Evolutionary conservation across 1,139 yeast species (phyloP), one percentile per base, ranked within the genome.

Genomic region (Blastobotrys malaysiensis): DNA sequence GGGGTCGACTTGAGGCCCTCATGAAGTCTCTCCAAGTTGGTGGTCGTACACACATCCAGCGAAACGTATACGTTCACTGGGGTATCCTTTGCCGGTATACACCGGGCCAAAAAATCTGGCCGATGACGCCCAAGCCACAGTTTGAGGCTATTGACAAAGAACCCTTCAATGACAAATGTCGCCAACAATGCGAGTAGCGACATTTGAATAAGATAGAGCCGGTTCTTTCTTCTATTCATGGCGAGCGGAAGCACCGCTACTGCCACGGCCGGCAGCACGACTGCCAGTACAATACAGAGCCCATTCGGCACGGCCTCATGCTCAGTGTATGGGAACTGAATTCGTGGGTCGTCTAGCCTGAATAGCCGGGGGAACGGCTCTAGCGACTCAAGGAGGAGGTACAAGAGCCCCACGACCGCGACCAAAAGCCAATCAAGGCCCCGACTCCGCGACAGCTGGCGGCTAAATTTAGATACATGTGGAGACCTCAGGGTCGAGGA

Each of bases 1-100:
- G 96, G 96, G 0, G 91, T 84, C 6, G 90, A 82, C 64, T 88
- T 80, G 73, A 85, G 77, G 0, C 95, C 96, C 63, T 88, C 96
- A 36, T 69, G 59, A 20, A 86, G 65, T 19, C 71, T 62, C 1
- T 53, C 59, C 43, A 53, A 47, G 51, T 75, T 67, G 1, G 69
- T 64, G 24, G 73, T 74, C 0, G 83, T 78, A 64, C 86, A 82
- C 11, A 82, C 78, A n/a, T 74, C 79, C 16, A 69, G 62, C 1
- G 87, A 84, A 27, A 71, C 78, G 51, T 81, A 77, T 43, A 66
- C 63, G 50, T 73, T 69, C 13, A 57, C 52, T 2, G 74, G 71
- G 2, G 75, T 66, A 16, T 67, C 71, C 5, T 62, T 59, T n/a
- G 65, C 63, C 1, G 91, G 86, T 14, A 76, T 73, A 70, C 96